phyloP scores from a whole-genome alignment of 257 asterid genomes.

The Fraxinus excelsior region DNA sequence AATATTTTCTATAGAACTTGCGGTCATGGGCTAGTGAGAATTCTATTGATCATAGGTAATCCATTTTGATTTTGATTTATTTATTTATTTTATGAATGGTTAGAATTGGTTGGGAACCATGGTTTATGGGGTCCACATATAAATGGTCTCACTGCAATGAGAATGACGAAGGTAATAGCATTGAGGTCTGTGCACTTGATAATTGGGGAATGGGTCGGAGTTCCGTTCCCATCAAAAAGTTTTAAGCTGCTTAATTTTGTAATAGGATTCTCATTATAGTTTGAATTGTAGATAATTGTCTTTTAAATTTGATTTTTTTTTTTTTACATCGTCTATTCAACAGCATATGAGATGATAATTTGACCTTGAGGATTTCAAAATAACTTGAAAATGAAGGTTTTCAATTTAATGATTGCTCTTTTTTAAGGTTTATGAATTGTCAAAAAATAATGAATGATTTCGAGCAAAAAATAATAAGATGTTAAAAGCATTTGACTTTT shows the following conservation, averaged over 20 bases:
- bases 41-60: too few species aligned
- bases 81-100: constrained; percentile 17
- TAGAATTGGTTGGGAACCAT: constrained; percentile 96
- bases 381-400: constrained; percentile 22
- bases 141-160: constrained; percentile 48
- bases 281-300: neutral
- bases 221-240: constrained; percentile 78
- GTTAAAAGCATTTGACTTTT: too few species aligned
- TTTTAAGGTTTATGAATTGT: neutral
- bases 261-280: neutral
- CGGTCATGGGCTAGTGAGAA: too few species aligned
- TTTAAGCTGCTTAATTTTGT: neutral
- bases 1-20: too few species aligned
- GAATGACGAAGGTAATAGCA: constrained; percentile 32
- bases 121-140: constrained; percentile 85
- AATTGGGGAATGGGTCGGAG: constrained; percentile 94
- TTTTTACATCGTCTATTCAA: neutral
- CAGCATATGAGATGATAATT: constrained; percentile 10
- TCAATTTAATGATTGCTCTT: too few species aligned
- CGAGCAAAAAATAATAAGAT: neutral
- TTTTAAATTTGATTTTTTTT: neutral
- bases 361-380: constrained; percentile 20
- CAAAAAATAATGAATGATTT: neutral
- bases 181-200: constrained; percentile 91
- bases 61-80: neutral